phyloP scores from a whole-genome alignment of 1,284 basidiomycete genomes.

The Moesziomyces sp. region DNA sequence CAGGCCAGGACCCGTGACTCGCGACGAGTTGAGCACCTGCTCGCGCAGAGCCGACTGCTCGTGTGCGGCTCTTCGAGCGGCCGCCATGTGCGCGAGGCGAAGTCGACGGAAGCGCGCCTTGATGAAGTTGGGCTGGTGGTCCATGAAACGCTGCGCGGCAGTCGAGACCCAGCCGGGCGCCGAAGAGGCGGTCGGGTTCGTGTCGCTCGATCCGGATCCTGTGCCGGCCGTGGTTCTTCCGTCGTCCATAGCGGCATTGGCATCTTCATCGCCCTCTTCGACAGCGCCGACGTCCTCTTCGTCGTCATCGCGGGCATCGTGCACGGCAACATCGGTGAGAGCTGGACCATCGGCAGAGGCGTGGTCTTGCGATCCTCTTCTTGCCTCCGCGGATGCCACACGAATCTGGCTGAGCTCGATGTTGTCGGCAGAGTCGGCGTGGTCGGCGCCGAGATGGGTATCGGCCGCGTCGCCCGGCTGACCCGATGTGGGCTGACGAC shows the following conservation, averaged over 20 bases:
- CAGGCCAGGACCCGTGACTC: slow-evolving; percentile 43
- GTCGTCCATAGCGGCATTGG: slow-evolving; percentile 30
- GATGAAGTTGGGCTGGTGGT: slow-evolving; percentile 58
- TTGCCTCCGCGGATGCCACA: slow-evolving; percentile 13
- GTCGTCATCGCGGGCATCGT: slow-evolving; percentile 10
- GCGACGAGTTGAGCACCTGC: slow-evolving; percentile 54
- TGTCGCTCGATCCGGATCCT: slow-evolving; percentile 49
- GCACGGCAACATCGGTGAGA: slow-evolving; percentile 19
- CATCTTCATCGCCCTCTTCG: slow-evolving; percentile 13
- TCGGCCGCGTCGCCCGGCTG: slow-evolving; percentile 16
- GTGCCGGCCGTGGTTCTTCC: slow-evolving; percentile 46
- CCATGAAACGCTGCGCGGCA: slow-evolving; percentile 45
- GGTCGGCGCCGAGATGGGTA: slow-evolving; percentile 2
- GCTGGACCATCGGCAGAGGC: slow-evolving; percentile 2
- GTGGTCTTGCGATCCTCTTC: not conserved
- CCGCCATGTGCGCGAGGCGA: slow-evolving; percentile 57
- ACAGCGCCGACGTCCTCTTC: not conserved
- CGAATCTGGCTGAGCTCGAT: slow-evolving; percentile 44
- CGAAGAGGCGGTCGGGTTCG: slow-evolving; percentile 54
- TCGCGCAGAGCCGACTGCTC: slow-evolving; percentile 58
- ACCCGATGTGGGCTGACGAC: slow-evolving; percentile 16
- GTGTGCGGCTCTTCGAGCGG: slow-evolving; percentile 54
- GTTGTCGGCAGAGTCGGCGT: slow-evolving; percentile 20
- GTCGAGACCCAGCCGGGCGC: slow-evolving; percentile 45
- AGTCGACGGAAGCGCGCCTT: slow-evolving; percentile 55